A percentile compares a stretch with the other conserved stretches of the same genome.
phyloP scores from a whole-genome alignment of 2,329 filamentous ascomycete genomes.

The Lojkania enalia region DNA sequence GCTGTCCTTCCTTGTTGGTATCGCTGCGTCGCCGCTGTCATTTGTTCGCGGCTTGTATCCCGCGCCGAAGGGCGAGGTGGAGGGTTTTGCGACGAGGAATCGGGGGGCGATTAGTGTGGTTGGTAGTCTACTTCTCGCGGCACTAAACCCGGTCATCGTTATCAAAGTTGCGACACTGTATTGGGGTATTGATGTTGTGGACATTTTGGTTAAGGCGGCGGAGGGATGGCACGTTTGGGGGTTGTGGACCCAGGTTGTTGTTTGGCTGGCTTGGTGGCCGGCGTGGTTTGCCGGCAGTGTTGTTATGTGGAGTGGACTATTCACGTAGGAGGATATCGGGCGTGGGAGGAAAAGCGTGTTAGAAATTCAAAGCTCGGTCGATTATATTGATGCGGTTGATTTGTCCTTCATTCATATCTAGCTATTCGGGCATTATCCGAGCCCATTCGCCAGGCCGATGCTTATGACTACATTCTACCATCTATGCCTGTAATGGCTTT shows the following conservation, averaged over 20 bases:
- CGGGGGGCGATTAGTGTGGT: conserved; percentile 13
- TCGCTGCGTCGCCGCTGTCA: conserved; percentile 76
- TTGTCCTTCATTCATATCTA: too few species aligned
- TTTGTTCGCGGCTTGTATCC: conserved; percentile 58
- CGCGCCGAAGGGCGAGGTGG: neutral
- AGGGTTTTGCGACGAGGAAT: neutral
- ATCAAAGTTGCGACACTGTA: conserved; percentile 29
- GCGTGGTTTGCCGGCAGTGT: conserved; percentile 71
- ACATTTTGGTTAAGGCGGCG: conserved; percentile 71
- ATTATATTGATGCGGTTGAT: too few species aligned
- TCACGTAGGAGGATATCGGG: too few species aligned
- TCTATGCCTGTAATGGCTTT: neutral
- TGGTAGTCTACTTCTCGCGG: conserved; percentile 25
- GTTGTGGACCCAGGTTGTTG: conserved; percentile 82
- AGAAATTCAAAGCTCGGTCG: too few species aligned
- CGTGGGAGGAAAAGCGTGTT: too few species aligned
- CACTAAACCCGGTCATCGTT: conserved; percentile 40
- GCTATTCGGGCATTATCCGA: too few species aligned
- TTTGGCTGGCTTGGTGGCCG: conserved; percentile 97
- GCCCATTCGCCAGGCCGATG: too few species aligned
- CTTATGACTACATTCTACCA: neutral
- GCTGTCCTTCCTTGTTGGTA: conserved; percentile 80
- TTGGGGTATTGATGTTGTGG: conserved; percentile 46
- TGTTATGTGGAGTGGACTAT: conserved; percentile 33
- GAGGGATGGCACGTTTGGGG: conserved; percentile 90